phyloP scores from a whole-genome alignment of 345 rosid species.

The Hibiscus tridactylites region DNA sequence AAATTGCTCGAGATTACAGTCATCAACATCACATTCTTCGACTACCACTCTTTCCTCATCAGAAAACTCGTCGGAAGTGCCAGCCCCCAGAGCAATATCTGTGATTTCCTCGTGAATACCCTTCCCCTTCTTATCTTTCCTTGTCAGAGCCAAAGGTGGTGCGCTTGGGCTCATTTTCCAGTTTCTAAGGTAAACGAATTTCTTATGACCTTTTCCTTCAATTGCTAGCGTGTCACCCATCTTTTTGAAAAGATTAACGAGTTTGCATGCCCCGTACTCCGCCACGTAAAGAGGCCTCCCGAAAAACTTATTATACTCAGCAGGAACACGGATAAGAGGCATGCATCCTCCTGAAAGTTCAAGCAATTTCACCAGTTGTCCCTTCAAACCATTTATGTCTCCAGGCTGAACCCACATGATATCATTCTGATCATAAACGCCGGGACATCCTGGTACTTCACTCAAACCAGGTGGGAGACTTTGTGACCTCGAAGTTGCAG shows the following conservation, averaged over 20 bases:
- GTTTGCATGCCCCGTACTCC: constrained; percentile 69
- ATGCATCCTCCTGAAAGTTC: constrained; percentile 80
- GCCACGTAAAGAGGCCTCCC: constrained; percentile 74
- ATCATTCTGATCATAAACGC: constrained; percentile 49
- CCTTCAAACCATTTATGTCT: constrained; percentile 70
- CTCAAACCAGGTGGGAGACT: constrained; percentile 48
- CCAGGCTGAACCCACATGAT: constrained; percentile 91
- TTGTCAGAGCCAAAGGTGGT: constrained; percentile 36
- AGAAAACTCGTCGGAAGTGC: constrained; percentile 63
- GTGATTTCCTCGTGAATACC: constrained; percentile 27
- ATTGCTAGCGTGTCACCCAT: constrained; percentile 60
- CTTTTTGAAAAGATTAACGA: constrained; percentile 80
- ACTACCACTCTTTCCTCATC: constrained; percentile 46
- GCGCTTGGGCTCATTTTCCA: constrained; percentile 43
- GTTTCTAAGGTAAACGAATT: constrained; percentile 59
- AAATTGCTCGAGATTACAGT: constrained; percentile 48
- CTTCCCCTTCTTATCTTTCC: constrained; percentile 58
- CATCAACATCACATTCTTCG: constrained; percentile 24
- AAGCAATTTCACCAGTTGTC: constrained; percentile 70
- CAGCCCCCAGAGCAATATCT: constrained; percentile 24
- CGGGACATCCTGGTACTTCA: constrained; percentile 35
- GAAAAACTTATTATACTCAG: constrained; percentile 65
- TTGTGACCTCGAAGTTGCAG: constrained; percentile 36
- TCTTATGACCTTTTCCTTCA: constrained; percentile 68
- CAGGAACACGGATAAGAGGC: constrained; percentile 63